These are phyloP conservation scores for Nevesoporus exiguus DNA, from an alignment of 768 basidiomycete species.

Conservation along the genomic window DNA sequence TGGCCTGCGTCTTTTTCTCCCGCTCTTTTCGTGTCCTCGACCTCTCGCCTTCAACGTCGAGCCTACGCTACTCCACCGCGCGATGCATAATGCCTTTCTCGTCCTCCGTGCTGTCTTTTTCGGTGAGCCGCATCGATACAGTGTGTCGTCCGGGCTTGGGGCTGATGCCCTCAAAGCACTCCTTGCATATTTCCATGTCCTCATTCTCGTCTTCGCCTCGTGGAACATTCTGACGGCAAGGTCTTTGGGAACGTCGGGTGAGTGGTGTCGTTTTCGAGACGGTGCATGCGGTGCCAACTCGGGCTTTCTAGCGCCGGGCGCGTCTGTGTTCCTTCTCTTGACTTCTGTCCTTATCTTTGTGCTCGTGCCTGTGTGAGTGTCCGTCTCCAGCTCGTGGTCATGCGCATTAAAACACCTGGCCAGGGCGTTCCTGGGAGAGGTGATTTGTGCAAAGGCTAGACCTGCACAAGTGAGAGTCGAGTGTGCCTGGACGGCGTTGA, in stretches of 20 bases:
- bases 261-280: constrained; percentile 6
- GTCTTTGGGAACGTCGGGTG: constrained; percentile 37
- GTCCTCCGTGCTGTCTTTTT: constrained; percentile 55
- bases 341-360: constrained; percentile 38
- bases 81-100: constrained; percentile 52
- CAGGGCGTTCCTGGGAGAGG: constrained; percentile 35
- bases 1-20: constrained; percentile 9
- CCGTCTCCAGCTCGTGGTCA: not conserved
- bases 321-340: constrained; percentile 47
- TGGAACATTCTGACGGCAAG: constrained; percentile 50
- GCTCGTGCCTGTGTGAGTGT: constrained; percentile 32
- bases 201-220: constrained; percentile 52
- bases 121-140: constrained; percentile 37
- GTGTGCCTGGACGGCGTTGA: constrained; percentile 51
- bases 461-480: constrained; percentile 49
- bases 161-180: constrained; percentile 30
- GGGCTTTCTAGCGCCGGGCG: constrained; percentile 39
- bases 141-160: not conserved
- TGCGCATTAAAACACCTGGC: not conserved
- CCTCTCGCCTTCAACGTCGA: constrained; percentile 2
- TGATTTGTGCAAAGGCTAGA: constrained; percentile 34
- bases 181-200: constrained; percentile 47
- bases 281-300: not conserved
- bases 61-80: constrained; percentile 3
- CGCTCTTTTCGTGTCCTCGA: not conserved